Conservation (phyloP, 176 grass and related monocot genomes). For the Alopecurus myosuroides region DNA sequence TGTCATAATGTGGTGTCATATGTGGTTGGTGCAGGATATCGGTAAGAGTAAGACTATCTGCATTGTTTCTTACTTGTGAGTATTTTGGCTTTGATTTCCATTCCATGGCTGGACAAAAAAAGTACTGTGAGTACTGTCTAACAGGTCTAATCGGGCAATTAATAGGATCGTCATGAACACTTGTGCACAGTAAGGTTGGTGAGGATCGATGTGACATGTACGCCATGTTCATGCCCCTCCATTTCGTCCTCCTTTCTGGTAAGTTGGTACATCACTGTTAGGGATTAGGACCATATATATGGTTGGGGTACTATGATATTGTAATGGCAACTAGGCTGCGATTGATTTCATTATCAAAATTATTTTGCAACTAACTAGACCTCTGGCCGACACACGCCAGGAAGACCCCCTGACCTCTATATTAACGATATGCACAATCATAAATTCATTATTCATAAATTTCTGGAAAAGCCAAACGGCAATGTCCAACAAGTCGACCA, state of each 20-base stretch:
- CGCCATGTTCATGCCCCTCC: background rate
- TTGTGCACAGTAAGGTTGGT: background rate
- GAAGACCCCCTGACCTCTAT: too few species aligned
- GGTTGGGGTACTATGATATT: background rate
- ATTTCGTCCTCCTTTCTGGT: background rate
- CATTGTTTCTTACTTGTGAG: background rate
- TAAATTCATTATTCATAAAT: too few species aligned
- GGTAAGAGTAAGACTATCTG: background rate
- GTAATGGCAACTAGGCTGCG: background rate
- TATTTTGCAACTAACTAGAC: background rate
- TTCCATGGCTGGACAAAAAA: background rate
- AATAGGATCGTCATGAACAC: background rate
- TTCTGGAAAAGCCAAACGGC: too few species aligned
- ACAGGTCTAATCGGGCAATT: background rate
- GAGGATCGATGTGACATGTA: background rate
- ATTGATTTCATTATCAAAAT: too few species aligned
- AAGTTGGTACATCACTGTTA: background rate
- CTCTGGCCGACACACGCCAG: background rate
- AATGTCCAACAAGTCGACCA: too few species aligned
- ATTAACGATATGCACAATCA: too few species aligned
- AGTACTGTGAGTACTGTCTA: background rate
- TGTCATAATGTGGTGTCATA: background rate
- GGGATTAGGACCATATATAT: background rate
- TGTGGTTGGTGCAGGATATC: background rate
- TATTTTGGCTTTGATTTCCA: background rate